These are phyloP conservation scores for Trichosphaerium sp. DNA, from an alignment of 78 protist genomes.

Conservation along the genomic window DNA sequence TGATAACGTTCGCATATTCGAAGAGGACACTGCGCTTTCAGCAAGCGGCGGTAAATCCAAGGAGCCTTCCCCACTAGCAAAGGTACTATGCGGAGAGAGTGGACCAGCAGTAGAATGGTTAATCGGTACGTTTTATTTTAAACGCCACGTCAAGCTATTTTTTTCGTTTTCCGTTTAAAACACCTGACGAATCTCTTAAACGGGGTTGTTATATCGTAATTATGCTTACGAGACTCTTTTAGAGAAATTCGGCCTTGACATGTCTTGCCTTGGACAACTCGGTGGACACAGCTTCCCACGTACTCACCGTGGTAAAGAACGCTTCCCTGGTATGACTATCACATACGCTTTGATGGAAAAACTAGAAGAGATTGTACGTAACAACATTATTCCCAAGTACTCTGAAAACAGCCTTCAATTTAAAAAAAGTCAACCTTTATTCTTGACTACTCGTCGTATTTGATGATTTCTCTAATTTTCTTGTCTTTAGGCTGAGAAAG, in stretches of 20 bases:
- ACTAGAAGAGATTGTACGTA: not conserved
- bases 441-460: no score
- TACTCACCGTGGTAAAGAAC: conserved; percentile 5
- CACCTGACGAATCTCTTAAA: no score
- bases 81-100: not conserved
- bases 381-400: no score
- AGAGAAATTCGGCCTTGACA: not conserved
- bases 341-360: conserved; percentile 7
- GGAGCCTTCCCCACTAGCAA: conserved; percentile 2
- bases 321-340: conserved; percentile 15
- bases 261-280: not conserved
- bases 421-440: no score
- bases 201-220: no score
- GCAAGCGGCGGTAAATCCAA: not conserved
- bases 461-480: no score
- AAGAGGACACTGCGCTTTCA: conserved; percentile 35
- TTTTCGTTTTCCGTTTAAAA: no score
- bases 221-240: no score
- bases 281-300: conserved; percentile 8
- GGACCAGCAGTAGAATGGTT: conserved; percentile 10
- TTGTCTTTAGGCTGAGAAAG: no score
- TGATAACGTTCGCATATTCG: not conserved
- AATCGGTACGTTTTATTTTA: not conserved
- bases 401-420: no score
- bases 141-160: not conserved